Percentiles rank a stretch among this genome's conserved stretches.
phyloP scores from a whole-genome alignment of 1,284 basidiomycete genomes.

The Ustilago esculenta region DNA sequence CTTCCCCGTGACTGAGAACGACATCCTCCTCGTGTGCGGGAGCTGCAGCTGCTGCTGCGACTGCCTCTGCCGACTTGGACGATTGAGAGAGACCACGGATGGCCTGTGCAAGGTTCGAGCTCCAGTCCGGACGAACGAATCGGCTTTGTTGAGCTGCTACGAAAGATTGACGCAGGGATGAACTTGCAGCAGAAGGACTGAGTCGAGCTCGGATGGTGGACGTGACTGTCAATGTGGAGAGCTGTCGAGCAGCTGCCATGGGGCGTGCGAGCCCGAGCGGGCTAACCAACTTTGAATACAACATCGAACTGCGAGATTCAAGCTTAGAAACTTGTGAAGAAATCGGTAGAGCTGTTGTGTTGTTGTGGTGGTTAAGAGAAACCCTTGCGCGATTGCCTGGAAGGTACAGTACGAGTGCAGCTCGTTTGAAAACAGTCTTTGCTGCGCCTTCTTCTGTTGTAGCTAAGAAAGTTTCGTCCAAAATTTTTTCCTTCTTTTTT shows the following conservation, averaged over 20 bases:
- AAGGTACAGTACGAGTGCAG: too few species aligned
- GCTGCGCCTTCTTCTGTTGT: conserved; percentile 8
- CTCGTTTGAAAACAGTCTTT: neutral
- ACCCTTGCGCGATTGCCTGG: too few species aligned
- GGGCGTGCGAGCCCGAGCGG: conserved; percentile 28
- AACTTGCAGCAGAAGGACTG: neutral
- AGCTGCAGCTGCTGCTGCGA: conserved; percentile 14
- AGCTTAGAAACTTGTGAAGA: conserved; percentile 3
- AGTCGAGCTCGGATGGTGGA: conserved; percentile 14
- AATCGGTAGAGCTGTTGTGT: neutral
- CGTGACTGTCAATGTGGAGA: conserved; percentile 23
- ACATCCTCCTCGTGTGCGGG: neutral
- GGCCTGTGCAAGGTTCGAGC: conserved; percentile 9
- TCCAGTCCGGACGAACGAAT: conserved; percentile 1
- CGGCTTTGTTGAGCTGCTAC: neutral
- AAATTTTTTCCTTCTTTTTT: conserved; percentile 4
- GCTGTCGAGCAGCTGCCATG: conserved; percentile 19
- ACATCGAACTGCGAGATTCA: conserved; percentile 29
- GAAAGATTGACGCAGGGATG: conserved; percentile 1
- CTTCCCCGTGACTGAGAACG: neutral
- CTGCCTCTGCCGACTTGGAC: conserved; percentile 11
- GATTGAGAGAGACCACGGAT: conserved; percentile 26
- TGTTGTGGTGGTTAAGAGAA: neutral
- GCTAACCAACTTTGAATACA: conserved; percentile 34
- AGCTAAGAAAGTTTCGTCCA: conserved; percentile 20